Conservation (phyloP, 2,329 filamentous ascomycete genomes). For the Neofusicoccum ribis region DNA sequence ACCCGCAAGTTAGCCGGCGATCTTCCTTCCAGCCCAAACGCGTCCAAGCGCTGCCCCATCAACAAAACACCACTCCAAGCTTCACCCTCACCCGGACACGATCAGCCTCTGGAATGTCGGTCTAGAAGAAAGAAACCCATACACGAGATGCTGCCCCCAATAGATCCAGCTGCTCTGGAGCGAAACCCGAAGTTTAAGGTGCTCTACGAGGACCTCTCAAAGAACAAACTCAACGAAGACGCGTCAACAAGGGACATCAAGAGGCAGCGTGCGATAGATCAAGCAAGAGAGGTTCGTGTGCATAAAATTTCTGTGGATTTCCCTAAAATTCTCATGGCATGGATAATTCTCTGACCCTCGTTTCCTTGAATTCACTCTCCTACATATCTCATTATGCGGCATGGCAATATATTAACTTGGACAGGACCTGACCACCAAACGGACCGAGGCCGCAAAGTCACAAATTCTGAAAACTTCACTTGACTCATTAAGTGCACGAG, state of each 20-base stretch:
- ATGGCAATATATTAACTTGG: background rate
- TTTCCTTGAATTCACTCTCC: too few species aligned
- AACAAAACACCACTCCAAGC: background rate
- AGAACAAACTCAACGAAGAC: conserved; percentile 45
- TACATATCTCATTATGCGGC: too few species aligned
- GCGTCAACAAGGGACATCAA: conserved; percentile 46
- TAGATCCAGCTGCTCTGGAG: conserved; percentile 38
- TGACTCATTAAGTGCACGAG: conserved; percentile 34
- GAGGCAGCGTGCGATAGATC: conserved; percentile 44
- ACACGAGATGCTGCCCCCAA: conserved; percentile 42
- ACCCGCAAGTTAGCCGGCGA: background rate
- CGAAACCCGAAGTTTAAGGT: conserved; percentile 47
- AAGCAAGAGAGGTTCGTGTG: conserved; percentile 38
- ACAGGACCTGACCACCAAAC: conserved; percentile 41
- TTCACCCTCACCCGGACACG: background rate
- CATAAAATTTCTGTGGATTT: background rate
- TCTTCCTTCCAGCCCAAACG: background rate
- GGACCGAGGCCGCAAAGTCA: conserved; percentile 33
- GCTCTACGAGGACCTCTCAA: conserved; percentile 47
- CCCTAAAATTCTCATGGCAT: too few species aligned
- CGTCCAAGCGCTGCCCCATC: background rate
- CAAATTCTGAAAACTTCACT: conserved; percentile 39
- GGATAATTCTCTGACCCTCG: too few species aligned
- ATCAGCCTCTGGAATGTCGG: background rate
- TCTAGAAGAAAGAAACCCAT: background rate